These are phyloP conservation scores for Colletotrichum truncatum DNA, from an alignment of 2,329 filamentous ascomycete species.

Conservation along the genomic window DNA sequence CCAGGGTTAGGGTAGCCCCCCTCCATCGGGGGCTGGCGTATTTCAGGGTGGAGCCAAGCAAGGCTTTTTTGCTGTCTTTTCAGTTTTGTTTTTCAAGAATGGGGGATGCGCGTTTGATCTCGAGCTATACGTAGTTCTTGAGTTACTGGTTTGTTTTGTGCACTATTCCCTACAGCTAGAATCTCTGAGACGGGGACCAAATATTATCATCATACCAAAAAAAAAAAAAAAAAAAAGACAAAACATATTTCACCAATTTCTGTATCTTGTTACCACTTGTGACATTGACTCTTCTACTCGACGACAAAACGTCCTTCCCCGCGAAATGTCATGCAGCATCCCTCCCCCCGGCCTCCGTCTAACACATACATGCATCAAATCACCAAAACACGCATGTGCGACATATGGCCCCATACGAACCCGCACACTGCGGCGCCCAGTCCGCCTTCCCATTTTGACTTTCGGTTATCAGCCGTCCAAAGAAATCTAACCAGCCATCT, in stretches of 20 bases:
- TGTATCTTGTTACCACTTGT: no score
- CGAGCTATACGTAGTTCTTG: not conserved
- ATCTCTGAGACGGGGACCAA: not conserved
- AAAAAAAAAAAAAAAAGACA: no score
- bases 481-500: no score
- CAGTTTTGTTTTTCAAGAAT: not conserved
- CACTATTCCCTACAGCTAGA: not conserved
- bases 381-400: not conserved
- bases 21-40: not conserved
- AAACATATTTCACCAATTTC: no score
- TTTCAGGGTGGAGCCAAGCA: not conserved
- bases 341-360: no score
- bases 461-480: no score
- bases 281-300: not conserved
- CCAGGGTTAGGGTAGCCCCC: not conserved
- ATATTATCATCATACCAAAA: not conserved
- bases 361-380: not conserved
- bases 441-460: not conserved
- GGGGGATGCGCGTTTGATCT: slow-evolving; percentile 4
- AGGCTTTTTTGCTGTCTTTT: not conserved
- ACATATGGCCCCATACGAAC: not conserved
- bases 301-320: not conserved
- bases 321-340: not conserved
- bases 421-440: not conserved
- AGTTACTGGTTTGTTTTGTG: slow-evolving; percentile 2